Evolutionary conservation across 2,329 filamentous ascomycete genomes (phyloP).

Genomic region (Hymenoscyphus infarciens): DNA sequence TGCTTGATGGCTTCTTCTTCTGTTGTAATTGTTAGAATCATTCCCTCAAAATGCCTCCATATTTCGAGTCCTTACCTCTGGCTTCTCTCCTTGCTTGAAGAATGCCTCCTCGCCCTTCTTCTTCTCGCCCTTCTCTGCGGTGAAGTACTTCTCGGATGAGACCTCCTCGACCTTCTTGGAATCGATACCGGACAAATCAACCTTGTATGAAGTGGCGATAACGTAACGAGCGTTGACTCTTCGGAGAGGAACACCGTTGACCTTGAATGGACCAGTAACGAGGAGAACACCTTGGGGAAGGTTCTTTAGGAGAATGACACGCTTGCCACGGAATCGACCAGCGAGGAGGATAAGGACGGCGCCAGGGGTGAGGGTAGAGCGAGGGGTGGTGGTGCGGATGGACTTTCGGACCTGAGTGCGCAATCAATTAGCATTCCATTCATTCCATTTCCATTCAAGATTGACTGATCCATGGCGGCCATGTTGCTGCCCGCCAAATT

Average conservation of each 20-base stretch:
- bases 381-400: conserved; percentile 80
- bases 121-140: conserved; percentile 89
- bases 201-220: conserved; percentile 82
- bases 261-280: conserved; percentile 99
- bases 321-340: conserved; percentile 99
- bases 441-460: neutral
- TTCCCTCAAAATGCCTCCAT: neutral
- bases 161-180: conserved; percentile 82
- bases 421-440: conserved; percentile 26
- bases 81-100: conserved; percentile 99
- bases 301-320: conserved; percentile 96
- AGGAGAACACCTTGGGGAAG: conserved; percentile 97
- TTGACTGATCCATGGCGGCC: conserved; percentile 4
- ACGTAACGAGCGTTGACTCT: conserved; percentile 91
- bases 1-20: conserved; percentile 96
- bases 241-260: conserved; percentile 98
- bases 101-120: conserved; percentile 98
- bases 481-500: neutral
- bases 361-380: conserved; percentile 86
- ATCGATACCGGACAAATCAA: conserved; percentile 83
- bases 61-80: conserved; percentile 65
- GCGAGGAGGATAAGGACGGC: conserved; percentile 98
- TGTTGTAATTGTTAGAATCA: conserved; percentile 43
- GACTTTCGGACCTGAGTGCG: conserved; percentile 84
- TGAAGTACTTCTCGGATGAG: conserved; percentile 82